Evolutionary conservation across 1,284 basidiomycete species (phyloP).

Genomic region (Volvariella surrecta): DNA sequence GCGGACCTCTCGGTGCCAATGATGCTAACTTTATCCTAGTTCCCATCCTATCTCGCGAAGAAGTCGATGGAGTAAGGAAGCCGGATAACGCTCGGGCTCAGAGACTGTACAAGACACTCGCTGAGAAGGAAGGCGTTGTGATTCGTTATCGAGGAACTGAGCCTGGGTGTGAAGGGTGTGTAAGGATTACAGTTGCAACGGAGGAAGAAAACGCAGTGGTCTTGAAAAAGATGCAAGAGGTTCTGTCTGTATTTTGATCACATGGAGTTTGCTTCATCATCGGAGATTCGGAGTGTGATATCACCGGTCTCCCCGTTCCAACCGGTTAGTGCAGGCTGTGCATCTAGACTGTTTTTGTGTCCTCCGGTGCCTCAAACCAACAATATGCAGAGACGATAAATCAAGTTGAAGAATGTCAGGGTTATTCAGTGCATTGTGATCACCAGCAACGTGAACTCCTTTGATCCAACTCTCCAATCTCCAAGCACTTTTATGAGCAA

Average conservation of each 20-base stretch:
- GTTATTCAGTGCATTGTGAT: too few relatives aligned
- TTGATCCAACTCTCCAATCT: too few relatives aligned
- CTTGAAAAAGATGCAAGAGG: slow-evolving; percentile 29
- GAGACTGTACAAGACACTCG: slow-evolving; percentile 75
- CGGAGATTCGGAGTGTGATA: neutral
- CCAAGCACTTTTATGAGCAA: too few relatives aligned
- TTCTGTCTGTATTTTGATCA: neutral
- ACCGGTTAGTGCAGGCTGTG: too few relatives aligned
- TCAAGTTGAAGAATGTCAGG: too few relatives aligned
- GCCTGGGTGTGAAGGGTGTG: slow-evolving; percentile 79
- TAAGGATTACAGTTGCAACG: slow-evolving; percentile 89
- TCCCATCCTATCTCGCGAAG: slow-evolving; percentile 55
- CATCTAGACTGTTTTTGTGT: too few relatives aligned
- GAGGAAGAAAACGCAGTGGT: slow-evolving; percentile 68
- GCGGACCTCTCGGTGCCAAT: slow-evolving; percentile 70
- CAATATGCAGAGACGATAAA: too few relatives aligned
- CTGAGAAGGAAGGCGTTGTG: slow-evolving; percentile 82
- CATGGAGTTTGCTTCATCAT: neutral
- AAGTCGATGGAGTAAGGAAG: too few relatives aligned
- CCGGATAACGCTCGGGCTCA: slow-evolving; percentile 70
- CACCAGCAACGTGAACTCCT: too few relatives aligned
- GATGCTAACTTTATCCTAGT: slow-evolving; percentile 91
- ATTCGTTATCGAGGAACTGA: slow-evolving; percentile 88
- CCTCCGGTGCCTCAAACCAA: too few relatives aligned
- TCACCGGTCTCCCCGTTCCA: too few relatives aligned